A percentile compares a stretch with the other conserved stretches of the same genome.
Conservation (phyloP, 345 rosid genomes). For the Salix brachista region DNA sequence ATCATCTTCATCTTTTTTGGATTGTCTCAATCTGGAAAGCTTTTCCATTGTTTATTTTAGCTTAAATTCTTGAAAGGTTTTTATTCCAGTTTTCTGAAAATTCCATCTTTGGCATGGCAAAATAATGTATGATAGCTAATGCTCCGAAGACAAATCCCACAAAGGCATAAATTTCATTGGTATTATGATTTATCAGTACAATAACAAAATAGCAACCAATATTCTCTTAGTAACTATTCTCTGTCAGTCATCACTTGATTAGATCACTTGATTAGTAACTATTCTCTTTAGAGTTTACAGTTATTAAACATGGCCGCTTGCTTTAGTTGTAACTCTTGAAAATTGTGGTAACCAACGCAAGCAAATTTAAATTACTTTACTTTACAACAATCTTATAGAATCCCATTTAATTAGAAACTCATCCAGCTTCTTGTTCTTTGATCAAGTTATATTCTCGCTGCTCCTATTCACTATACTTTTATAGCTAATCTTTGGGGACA, state of each 20-base stretch:
- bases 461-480: constrained; percentile 19
- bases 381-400: neutral
- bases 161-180: no score
- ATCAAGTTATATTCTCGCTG: neutral
- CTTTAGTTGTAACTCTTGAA: neutral
- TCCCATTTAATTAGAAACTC: neutral
- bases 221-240: no score
- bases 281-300: neutral
- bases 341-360: neutral
- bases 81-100: no score
- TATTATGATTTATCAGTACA: no score
- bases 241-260: neutral
- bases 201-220: no score
- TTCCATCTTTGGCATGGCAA: no score
- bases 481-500: constrained; percentile 54
- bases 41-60: no score
- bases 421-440: neutral
- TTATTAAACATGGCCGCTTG: neutral
- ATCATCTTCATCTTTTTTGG: no score
- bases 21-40: no score
- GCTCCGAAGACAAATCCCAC: no score
- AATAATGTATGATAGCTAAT: no score
- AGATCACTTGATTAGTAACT: neutral
- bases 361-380: neutral
- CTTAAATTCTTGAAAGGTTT: no score